Evolutionary conservation across 805 yeast genomes (phyloP).

Genomic region (Candida ovalis): DNA sequence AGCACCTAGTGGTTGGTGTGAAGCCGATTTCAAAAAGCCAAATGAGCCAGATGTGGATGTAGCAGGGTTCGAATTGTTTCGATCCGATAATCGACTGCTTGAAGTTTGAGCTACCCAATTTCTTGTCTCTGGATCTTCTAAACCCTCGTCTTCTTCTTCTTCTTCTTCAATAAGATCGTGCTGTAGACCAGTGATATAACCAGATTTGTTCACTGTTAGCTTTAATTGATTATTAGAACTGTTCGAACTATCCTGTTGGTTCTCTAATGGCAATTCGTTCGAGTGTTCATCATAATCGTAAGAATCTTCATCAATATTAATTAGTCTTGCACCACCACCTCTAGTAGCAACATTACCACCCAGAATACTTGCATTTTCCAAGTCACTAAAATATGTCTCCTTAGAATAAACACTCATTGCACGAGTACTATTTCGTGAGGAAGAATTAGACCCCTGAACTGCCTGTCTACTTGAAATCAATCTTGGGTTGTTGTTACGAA

Average conservation of each 20-base stretch:
- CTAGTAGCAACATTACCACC: constrained; percentile 30
- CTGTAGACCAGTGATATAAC: constrained; percentile 19
- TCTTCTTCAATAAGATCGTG: constrained; percentile 23
- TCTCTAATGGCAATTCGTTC: neutral
- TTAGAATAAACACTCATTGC: constrained; percentile 29
- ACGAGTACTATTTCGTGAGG: constrained; percentile 15
- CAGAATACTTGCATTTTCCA: constrained; percentile 31
- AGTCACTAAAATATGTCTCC: constrained; percentile 31
- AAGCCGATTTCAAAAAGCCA: constrained; percentile 7
- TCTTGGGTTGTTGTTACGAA: constrained; percentile 39
- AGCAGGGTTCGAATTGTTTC: neutral
- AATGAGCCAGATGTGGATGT: neutral
- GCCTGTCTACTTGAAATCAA: constrained; percentile 9
- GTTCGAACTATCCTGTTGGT: constrained; percentile 1
- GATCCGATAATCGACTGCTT: neutral
- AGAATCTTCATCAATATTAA: constrained; percentile 25
- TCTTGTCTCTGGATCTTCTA: neutral
- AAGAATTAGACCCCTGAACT: constrained; percentile 11
- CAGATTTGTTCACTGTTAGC: constrained; percentile 14
- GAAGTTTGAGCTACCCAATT: neutral
- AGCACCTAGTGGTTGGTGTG: constrained; percentile 3
- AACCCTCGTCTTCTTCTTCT: constrained; percentile 14
- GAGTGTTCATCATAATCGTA: constrained; percentile 21
- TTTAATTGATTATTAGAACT: neutral
- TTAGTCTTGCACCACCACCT: constrained; percentile 25